Base-by-base conservation (phyloP, 176 grass and related monocot genomes). In the Phragmites australis region DNA sequence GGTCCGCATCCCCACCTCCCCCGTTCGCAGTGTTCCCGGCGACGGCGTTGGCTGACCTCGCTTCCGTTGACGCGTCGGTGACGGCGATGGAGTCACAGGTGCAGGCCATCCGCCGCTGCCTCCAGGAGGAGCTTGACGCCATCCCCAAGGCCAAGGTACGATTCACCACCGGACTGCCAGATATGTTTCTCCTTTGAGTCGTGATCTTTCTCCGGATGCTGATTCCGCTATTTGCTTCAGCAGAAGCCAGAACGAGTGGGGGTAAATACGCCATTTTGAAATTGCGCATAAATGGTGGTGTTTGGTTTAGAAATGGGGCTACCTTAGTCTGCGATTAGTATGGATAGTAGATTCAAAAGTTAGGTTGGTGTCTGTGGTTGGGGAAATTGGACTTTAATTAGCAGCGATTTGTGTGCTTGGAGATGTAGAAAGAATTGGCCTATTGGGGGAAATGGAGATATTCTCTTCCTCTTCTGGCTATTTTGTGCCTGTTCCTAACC, bases 91-190 rank as follows among this genome's bases (percentile, higher is more conserved):
- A 97, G 70, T 84, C 88, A 42, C 92, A 93, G 82, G 81, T 94
- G 69, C 56, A 91, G 70, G 86, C 70, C 41, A 89, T 97, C 81
- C 91, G 74, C 49, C 67, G 78, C 55, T 69, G 86, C 14, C 26
- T 97, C n/a, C 88, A 93, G 48, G 92, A 97, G 88, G 94, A 97
- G 87, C 64, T 76, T 46, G 84, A 79, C 39, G 88, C 81, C n/a
- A 92, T 97, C 71, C 94, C 94, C n/a, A 92, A 94, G 74, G 94
- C 90, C 56, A 97, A 97, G 89, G 95, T 97, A 76, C 13, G 56
- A 21, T 53, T 29, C 17, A 13, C 50, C 26, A 29, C 7, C 4
- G 52, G 27, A 67, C 40, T 51, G 60, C 4, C 29, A 67, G 70
- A 40, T 29, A n/a, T 14, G 51, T 31, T 8, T 37, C 45, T 70